A percentile compares a stretch with the other conserved stretches of the same genome.
Conservation (phyloP, 2,329 filamentous ascomycete species). For the Thelonectria rubi region DNA sequence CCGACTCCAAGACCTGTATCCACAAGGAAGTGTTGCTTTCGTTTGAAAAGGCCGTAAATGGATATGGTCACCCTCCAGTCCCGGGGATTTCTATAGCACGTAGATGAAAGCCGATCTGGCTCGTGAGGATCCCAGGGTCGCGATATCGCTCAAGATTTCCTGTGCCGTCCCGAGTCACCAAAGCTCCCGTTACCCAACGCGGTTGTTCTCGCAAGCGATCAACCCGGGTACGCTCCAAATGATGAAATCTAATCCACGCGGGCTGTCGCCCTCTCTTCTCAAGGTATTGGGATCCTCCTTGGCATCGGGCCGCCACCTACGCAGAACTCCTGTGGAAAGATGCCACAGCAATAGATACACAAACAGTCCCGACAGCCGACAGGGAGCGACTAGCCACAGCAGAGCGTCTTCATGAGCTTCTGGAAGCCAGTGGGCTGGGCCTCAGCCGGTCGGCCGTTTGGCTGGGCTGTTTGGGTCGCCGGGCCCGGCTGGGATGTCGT, state of each 20-base stretch:
- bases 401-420: conserved; percentile 91
- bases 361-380: conserved; percentile 42
- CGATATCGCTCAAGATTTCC: conserved; percentile 13
- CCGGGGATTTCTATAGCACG: conserved; percentile 39
- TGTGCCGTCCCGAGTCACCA: conserved; percentile 8
- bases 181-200: conserved; percentile 20
- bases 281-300: conserved; percentile 14
- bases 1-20: conserved; percentile 37
- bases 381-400: conserved; percentile 74
- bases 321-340: conserved; percentile 35
- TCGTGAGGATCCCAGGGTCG: conserved; percentile 13
- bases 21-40: conserved; percentile 30
- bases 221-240: conserved; percentile 14
- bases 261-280: conserved; percentile 1
- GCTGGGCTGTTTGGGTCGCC: conserved; percentile 62
- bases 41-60: conserved; percentile 32
- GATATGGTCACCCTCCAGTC: conserved; percentile 33
- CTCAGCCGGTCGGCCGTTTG: conserved; percentile 68
- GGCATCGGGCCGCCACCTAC: conserved; percentile 21
- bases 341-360: conserved; percentile 43
- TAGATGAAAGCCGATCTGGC: conserved; percentile 32
- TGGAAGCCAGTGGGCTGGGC: conserved; percentile 83
- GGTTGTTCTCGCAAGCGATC: conserved; percentile 3
- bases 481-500: conserved; percentile 68
- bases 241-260: conserved; percentile 2